Percentiles rank a stretch among this genome's conserved stretches.
phyloP scores from a whole-genome alignment of 2,329 filamentous ascomycete genomes.

The Grosmannia clavigera region DNA sequence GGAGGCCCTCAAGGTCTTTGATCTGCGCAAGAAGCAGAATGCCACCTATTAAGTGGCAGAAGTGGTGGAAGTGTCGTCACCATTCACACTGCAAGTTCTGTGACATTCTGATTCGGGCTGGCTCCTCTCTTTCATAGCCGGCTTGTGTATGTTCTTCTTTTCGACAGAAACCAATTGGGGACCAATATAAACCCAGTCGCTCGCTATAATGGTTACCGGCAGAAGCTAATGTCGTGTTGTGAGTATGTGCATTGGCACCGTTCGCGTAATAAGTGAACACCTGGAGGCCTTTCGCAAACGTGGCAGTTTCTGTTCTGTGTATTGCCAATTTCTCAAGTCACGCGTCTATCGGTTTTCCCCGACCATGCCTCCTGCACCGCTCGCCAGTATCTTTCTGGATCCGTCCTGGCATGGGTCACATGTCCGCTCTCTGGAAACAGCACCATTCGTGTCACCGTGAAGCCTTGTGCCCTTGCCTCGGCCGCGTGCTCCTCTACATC shows the following conservation, averaged over 20 bases:
- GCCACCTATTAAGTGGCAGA: not conserved
- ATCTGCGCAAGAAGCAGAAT: constrained; percentile 46
- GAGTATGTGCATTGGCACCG: no score
- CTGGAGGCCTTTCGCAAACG: no score
- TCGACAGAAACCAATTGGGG: not conserved
- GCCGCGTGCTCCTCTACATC: constrained; percentile 36
- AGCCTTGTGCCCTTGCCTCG: constrained; percentile 26
- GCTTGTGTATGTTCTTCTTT: not conserved
- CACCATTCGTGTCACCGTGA: constrained; percentile 27
- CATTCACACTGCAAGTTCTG: no score
- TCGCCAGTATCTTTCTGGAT: constrained; percentile 38
- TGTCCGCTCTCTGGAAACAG: constrained; percentile 35
- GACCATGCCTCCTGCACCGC: constrained; percentile 34
- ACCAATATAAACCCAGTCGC: not conserved
- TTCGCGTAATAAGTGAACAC: no score
- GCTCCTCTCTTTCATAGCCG: not conserved
- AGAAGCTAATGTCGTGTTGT: not conserved
- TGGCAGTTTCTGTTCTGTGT: no score
- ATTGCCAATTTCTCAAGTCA: no score
- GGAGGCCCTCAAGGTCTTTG: constrained; percentile 67
- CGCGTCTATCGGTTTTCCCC: constrained; percentile 6
- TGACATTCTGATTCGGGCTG: not conserved
- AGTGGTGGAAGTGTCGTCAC: not conserved
- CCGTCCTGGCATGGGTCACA: constrained; percentile 34
- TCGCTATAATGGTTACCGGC: not conserved